Percentiles rank a stretch among this genome's conserved stretches.
Evolutionary conservation across 345 rosid genomes (phyloP).

Genomic region (Syzygium grande): DNA sequence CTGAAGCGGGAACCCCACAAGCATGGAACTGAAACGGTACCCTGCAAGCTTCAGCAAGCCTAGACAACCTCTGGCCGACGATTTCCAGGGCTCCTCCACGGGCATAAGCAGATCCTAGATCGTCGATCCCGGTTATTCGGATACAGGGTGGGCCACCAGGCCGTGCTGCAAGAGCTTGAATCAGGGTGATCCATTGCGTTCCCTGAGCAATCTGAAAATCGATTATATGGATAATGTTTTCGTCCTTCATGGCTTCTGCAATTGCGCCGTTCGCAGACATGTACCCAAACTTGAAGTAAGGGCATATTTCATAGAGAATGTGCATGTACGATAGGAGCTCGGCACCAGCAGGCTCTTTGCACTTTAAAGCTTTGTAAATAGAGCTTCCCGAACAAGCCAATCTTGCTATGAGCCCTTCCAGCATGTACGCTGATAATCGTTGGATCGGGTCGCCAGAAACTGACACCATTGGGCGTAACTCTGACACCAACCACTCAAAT

Average conservation of each 20-base stretch:
- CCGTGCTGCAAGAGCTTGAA: slow-evolving; percentile 79
- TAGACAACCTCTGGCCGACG: slow-evolving; percentile 65
- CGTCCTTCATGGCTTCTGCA: slow-evolving; percentile 84
- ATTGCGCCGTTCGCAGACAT: slow-evolving; percentile 95
- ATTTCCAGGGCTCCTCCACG: slow-evolving; percentile 82
- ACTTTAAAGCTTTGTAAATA: slow-evolving; percentile 72
- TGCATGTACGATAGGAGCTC: slow-evolving; percentile 90
- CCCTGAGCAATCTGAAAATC: slow-evolving; percentile 90
- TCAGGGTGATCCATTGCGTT: slow-evolving; percentile 83
- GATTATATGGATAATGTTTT: slow-evolving; percentile 64
- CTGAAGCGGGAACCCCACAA: slow-evolving; percentile 49
- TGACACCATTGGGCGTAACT: slow-evolving; percentile 68
- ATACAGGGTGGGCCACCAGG: slow-evolving; percentile 83
- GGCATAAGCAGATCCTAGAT: slow-evolving; percentile 69
- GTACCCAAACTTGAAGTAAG: slow-evolving; percentile 91
- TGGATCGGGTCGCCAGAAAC: slow-evolving; percentile 90
- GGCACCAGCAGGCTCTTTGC: slow-evolving; percentile 76
- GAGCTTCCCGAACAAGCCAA: slow-evolving; percentile 77
- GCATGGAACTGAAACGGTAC: slow-evolving; percentile 79
- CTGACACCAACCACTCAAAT: slow-evolving; percentile 54
- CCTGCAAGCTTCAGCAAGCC: slow-evolving; percentile 56
- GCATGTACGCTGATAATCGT: slow-evolving; percentile 82
- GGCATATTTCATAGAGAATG: slow-evolving; percentile 77
- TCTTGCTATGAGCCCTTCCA: slow-evolving; percentile 85
- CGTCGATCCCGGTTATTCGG: slow-evolving; percentile 86